Base-by-base conservation (phyloP, 192 early-diverging fungal species). In the Coemansia reversa region DNA sequence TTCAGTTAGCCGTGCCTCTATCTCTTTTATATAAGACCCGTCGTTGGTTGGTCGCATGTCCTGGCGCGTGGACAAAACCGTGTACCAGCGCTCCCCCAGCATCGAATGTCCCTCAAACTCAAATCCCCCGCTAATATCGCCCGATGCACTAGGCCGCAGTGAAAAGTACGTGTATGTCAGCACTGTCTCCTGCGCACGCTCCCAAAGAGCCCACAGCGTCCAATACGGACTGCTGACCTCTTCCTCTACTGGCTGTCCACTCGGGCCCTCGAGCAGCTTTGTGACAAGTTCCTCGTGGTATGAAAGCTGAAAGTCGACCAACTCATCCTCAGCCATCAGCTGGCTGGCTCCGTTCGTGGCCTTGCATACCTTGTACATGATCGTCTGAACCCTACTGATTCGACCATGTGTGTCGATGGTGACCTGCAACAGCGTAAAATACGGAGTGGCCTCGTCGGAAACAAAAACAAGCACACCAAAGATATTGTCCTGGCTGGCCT, bases 401-500 rank as follows among this genome's bases (percentile, higher is more conserved):
- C 67, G 70, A 7, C 66, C 60, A 1, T 66, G 58, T 32, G 62
- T 49, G 33, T 67, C 63, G 25, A 76, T 52, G 12, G 60, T 28
- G 2, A 62, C 74, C 32, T 72, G 69, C 14, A 72, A 52, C 3
- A 83, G 58, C n/a, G 74, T 57, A 56, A 83, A 79, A 63, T 83
- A 83, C 12, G 82, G 82, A 52, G 69, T 58, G 2, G 69, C 68
- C 51, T 79, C 76, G 58, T 83, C 82, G 0, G 74, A 67, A 4
- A 83, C 77, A 70, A 75, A 83, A n/a, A 74, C 77, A n/a, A 76
- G 53, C 52, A 79, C 76, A 23, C 72, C 62, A 61, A 80, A 81
- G 25, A 62, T 49, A 12, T 24, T 63, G 60, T 62, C 55, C 7
- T 57, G 49, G 4, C 60, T 23, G 9, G 55, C 28, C 22, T 60